Evolutionary conservation across 2,329 filamentous ascomycete genomes (phyloP), one percentile per base, ranked within the genome.

Genomic region (Capronia epimyces): DNA sequence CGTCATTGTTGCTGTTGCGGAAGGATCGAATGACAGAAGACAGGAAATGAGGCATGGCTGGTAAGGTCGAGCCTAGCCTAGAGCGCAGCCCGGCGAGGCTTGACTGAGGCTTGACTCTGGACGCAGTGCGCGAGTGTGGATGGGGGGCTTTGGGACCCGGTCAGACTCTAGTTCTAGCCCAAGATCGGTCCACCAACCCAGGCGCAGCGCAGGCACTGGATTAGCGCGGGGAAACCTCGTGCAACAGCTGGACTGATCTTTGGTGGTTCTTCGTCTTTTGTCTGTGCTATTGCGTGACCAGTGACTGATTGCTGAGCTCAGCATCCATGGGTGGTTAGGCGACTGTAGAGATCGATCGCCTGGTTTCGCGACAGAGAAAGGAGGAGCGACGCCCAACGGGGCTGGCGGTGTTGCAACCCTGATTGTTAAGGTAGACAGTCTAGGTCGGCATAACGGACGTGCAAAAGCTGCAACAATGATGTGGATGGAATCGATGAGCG

Each of bases 31-130:
- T 46, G 22, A 24, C 37, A 39, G 48, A 43, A 34, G 39, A 20
- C 20, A 51, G 39, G 45, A 36, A 15, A 36, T 22, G 47, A 50
- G 44, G 44, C 54, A 57, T 57, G 22, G 20, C 34, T 24, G 31
- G 20, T n/a, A 24, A 42, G 29, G 32, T 29, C 21, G 24, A 24
- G 39, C 20, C 22, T 13, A 29, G 27, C n/a, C n/a, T 32, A 12
- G 29, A 10, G 29, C 29, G 29, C 29, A n/a, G 29, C 7, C 13
- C 20, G 20, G 16, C 9, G 36, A 39, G 20, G 36, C 36, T 39
- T 5, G 32, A 13, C 5, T 40, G 37, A 43, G 40, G 20, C 22
- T 25, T 10, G 21, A 16, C 8, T 8, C 13, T 18, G 7, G 13
- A 18, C 6, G 37, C 13, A 18, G n/a, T 41, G 2, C 4, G 37